Evolutionary conservation across 345 rosid species (phyloP).

Genomic region (Arabidopsis thaliana): DNA sequence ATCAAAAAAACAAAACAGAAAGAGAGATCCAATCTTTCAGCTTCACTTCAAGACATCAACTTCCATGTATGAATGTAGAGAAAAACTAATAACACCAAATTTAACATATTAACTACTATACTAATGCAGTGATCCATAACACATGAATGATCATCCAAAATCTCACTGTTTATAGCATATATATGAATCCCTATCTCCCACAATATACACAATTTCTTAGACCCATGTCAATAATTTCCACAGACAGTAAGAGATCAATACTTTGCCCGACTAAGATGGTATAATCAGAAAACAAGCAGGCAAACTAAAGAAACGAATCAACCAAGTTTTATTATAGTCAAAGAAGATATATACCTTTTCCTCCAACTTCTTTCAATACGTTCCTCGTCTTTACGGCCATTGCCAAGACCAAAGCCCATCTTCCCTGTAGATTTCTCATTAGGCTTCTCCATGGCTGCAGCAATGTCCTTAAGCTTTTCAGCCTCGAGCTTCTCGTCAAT

Average conservation of each 20-base stretch:
- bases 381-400: conserved; percentile 46
- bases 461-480: conserved; percentile 54
- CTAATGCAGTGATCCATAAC: conserved; percentile 13
- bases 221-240: not conserved
- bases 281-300: not conserved
- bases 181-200: not conserved
- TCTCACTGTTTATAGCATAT: not conserved
- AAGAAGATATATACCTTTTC: conserved; percentile 47
- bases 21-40: not conserved
- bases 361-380: conserved; percentile 57
- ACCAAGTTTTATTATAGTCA: conserved; percentile 42
- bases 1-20: not conserved
- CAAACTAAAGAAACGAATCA: conserved; percentile 18
- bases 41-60: conserved; percentile 1
- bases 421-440: conserved; percentile 51
- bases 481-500: conserved; percentile 86
- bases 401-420: conserved; percentile 54
- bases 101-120: not conserved
- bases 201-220: not conserved
- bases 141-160: not conserved
- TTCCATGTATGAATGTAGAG: not conserved
- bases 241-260: not conserved
- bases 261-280: not conserved
- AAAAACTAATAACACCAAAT: conserved; percentile 2
- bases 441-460: conserved; percentile 49